Evolutionary conservation across 768 basidiomycete species (phyloP).

Genomic region (Botryobasidium botryosum): DNA sequence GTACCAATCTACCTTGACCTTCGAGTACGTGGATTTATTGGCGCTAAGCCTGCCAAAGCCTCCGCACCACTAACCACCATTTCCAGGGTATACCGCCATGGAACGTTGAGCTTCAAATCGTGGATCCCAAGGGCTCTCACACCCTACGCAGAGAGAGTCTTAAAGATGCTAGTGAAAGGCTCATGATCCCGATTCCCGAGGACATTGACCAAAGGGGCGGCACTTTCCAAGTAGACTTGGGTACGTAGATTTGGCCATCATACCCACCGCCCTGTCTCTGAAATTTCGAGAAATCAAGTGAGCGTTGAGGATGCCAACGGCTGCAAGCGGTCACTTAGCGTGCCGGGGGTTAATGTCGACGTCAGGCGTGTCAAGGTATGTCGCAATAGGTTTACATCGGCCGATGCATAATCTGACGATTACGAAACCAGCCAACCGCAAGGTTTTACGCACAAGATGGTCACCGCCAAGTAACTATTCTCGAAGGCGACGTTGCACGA

Average conservation of each 20-base stretch:
- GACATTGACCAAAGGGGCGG: slow-evolving; percentile 52
- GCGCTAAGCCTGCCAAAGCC: not conserved
- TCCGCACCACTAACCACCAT: not conserved
- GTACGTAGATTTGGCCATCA: slow-evolving; percentile 24
- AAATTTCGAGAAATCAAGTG: slow-evolving; percentile 23
- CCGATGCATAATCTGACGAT: too few species aligned
- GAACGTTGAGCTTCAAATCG: slow-evolving; percentile 68
- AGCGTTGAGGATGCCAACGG: slow-evolving; percentile 79
- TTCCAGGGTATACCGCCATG: slow-evolving; percentile 76
- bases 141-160: slow-evolving; percentile 39
- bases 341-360: slow-evolving; percentile 67
- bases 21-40: slow-evolving; percentile 30
- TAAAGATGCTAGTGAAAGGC: slow-evolving; percentile 32
- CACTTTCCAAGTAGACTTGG: slow-evolving; percentile 59
- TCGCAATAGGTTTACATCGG: slow-evolving; percentile 6
- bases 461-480: slow-evolving; percentile 40
- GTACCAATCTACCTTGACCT: slow-evolving; percentile 72
- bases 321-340: slow-evolving; percentile 60
- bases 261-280: not conserved
- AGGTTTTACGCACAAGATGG: slow-evolving; percentile 61
- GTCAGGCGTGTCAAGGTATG: slow-evolving; percentile 65
- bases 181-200: slow-evolving; percentile 53
- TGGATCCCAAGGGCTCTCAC: slow-evolving; percentile 53
- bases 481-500: slow-evolving; percentile 53
- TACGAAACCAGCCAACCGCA: slow-evolving; percentile 64